Conservation (phyloP, 148 eudicot species). For the Heliamphora exappendiculata region DNA sequence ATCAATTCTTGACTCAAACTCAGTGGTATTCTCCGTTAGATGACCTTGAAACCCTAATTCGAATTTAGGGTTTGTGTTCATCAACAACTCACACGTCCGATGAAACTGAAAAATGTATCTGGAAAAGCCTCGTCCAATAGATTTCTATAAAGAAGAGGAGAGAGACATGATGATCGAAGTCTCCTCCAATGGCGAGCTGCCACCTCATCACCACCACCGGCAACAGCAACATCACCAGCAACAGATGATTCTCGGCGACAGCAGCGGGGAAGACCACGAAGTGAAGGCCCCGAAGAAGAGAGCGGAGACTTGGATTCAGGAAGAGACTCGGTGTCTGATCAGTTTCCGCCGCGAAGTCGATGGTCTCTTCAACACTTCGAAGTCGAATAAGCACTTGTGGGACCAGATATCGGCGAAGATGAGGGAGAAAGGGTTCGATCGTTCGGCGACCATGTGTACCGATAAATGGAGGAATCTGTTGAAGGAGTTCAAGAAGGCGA, state of each 20-base stretch:
- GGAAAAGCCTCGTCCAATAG: conserved; percentile 15
- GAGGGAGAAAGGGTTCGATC: conserved; percentile 86
- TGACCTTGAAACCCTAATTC: too few relatives aligned
- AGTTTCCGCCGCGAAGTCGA: conserved; percentile 55
- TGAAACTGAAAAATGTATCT: conserved; percentile 15
- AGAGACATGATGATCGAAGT: conserved; percentile 13
- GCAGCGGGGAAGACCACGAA: conserved; percentile 22
- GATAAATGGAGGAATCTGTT: conserved; percentile 90
- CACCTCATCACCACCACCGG: conserved; percentile 11
- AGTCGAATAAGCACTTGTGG: conserved; percentile 87
- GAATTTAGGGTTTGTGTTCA: neutral
- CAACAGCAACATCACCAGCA: conserved; percentile 19
- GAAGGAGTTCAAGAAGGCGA: conserved; percentile 60
- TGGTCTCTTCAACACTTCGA: conserved; percentile 62
- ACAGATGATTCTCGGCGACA: conserved; percentile 20
- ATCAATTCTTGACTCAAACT: neutral
- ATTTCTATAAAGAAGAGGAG: conserved; percentile 14
- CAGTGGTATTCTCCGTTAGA: neutral
- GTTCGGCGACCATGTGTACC: conserved; percentile 94
- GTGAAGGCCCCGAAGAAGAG: conserved; percentile 49
- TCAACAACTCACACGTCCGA: neutral
- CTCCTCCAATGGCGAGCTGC: conserved; percentile 14
- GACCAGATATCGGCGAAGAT: conserved; percentile 69
- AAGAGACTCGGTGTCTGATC: conserved; percentile 62
- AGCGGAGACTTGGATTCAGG: conserved; percentile 86